Base-by-base conservation (phyloP, 306 rosid genomes). In the Oxytropis ochrocephala region DNA sequence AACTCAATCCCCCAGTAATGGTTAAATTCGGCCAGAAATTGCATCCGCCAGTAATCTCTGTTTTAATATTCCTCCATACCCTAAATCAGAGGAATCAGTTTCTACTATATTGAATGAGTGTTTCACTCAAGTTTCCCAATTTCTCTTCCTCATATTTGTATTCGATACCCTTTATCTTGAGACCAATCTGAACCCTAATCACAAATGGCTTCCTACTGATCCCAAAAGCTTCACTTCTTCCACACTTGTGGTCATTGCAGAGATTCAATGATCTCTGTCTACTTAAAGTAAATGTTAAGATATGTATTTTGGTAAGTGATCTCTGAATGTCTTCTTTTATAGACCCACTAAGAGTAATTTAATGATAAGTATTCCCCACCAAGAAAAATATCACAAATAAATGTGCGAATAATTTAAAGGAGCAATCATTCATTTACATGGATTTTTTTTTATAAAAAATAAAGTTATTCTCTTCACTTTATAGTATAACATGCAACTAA, bases 151-250 rank as follows among this genome's bases (percentile, higher is more conserved):
- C 0, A 54, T 67, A 82, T 35, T 85, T 47, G 70, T 83, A 84
- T 2, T 76, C 9, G 4, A 90, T 52, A 18, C 86, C 88, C 43
- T 90, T 90, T 38, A 85, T 57, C 10, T 79, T 75, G 62, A 88
- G 82, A 16, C 85, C 90, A 14, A 84, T 75, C 8, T 75, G 80
- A 0, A 84, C 84, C 55, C 83, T 74, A 0, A 70, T 39, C 32
- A 83, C 81, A 29, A 56, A 81, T 0, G 86, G 75, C 95, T 89
- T 52, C 68, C 79, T 68, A 79, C 53, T 6, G 18, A 32, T 11
- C 88, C 87, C 17, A 67, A 69, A 33, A 85, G 68, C 67, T 55
- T 65, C 69, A 85, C 82, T 4, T 79, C 90, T 66, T 72, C 81
- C 11, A 14, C 11, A 16, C 4, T 11, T 17, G 67, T 50, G 7